phyloP scores from a whole-genome alignment of 164 flowering plant species.

The Kalanchoe fedtschenkoi region DNA sequence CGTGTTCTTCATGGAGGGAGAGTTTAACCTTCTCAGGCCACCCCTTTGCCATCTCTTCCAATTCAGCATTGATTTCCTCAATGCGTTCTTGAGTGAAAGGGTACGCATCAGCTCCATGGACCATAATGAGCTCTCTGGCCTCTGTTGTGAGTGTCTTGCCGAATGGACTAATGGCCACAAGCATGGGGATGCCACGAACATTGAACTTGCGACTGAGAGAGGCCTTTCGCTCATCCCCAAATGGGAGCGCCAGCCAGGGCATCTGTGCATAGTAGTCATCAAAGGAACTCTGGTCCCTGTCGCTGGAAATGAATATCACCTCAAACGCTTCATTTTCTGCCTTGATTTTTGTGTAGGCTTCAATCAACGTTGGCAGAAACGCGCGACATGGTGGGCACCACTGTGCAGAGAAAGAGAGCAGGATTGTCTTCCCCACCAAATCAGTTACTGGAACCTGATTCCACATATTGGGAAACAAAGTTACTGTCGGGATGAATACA shows the following conservation, averaged over 20 bases:
- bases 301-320: slow-evolving; percentile 56
- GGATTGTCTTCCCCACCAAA: slow-evolving; percentile 55
- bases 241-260: slow-evolving; percentile 82
- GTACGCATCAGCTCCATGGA: slow-evolving; percentile 55
- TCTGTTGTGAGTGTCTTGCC: slow-evolving; percentile 45
- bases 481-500: no score
- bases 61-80: slow-evolving; percentile 30
- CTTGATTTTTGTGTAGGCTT: slow-evolving; percentile 55
- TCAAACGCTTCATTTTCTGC: slow-evolving; percentile 42
- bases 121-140: slow-evolving; percentile 28
- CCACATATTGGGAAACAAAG: slow-evolving; percentile 10
- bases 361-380: slow-evolving; percentile 42
- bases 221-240: slow-evolving; percentile 38
- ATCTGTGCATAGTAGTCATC: slow-evolving; percentile 43
- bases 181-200: slow-evolving; percentile 42
- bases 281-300: slow-evolving; percentile 39
- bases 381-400: slow-evolving; percentile 71
- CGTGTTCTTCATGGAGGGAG: slow-evolving; percentile 40
- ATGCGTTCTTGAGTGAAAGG: slow-evolving; percentile 57
- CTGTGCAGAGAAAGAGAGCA: slow-evolving; percentile 61
- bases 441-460: slow-evolving; percentile 38
- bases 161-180: slow-evolving; percentile 50
- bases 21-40: slow-evolving; percentile 49
- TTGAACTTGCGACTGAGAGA: slow-evolving; percentile 34
- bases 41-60: slow-evolving; percentile 47